Evolutionary conservation across 768 basidiomycete species (phyloP), one percentile per base, ranked within the genome.

Genomic region (Vararia minispora): DNA sequence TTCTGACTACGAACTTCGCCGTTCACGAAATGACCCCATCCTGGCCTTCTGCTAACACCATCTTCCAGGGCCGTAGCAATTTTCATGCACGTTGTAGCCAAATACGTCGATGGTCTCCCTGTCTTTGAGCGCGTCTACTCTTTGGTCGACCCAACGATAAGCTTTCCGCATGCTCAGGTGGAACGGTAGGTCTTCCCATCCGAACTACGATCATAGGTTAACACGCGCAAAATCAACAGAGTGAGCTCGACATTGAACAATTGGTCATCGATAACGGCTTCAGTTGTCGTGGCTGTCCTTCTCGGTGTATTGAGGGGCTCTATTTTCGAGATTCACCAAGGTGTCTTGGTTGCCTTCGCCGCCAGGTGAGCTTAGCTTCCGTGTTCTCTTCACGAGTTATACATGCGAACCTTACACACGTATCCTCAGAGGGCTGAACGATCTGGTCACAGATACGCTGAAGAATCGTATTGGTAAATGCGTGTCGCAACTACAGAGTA

Each of bases 401-500:
- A n/a, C n/a, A n/a, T n/a, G n/a, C n/a, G n/a, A n/a, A n/a, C 40
- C 25, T 23, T 9, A 37, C 24, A 39, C 33, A 31, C 29, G 32
- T 14, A 30, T 24, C 43, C 38, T 26, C 17, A 72, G 72, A 40
- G 69, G 65, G 5, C 50, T 74, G 14, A 64, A 63, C n/a, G 55
- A 54, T 7, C 52, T 76, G 6, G 52, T 73, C 30, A 76, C 74
- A 1, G 65, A 65, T 30, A 57, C 65, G 23, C 48, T 75, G 40
- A 79, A 77, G 43, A 72, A 77, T 45, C 60, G 66, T 52, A 63
- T 80, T 28, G 79, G 79, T 75, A 46, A 57, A 46, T 45, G 22
- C 18, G 14, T 36, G n/a, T 16, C 22, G 22, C 26, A 22, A 11
- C n/a, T 13, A 3, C 23, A 13, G 12, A 28, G 21, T 22, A 26